Conservation (phyloP, 768 basidiomycete species). For the Boletellus ananiceps region DNA sequence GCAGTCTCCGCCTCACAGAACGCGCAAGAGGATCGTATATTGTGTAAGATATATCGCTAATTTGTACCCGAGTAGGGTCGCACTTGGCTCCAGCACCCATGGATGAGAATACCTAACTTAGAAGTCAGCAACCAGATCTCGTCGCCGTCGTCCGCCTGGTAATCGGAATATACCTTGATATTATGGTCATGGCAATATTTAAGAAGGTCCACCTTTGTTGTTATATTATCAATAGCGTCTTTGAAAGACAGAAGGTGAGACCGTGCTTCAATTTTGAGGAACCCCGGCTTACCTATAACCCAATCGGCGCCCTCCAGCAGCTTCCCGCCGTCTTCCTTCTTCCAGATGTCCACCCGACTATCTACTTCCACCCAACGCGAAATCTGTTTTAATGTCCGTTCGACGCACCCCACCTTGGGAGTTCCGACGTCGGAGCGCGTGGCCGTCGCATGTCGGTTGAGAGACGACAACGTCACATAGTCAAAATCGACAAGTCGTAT, state of each 20-base stretch:
- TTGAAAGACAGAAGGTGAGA: slow-evolving; percentile 9
- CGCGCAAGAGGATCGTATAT: slow-evolving; percentile 94
- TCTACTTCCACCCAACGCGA: slow-evolving; percentile 89
- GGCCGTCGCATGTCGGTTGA: slow-evolving; percentile 94
- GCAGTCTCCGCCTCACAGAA: slow-evolving; percentile 75
- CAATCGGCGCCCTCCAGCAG: slow-evolving; percentile 85
- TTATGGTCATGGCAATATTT: slow-evolving; percentile 77
- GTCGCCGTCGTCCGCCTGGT: neutral
- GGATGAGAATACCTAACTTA: slow-evolving; percentile 91
- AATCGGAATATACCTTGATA: slow-evolving; percentile 57
- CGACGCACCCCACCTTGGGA: slow-evolving; percentile 81
- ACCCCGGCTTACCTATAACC: slow-evolving; percentile 70
- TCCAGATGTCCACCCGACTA: slow-evolving; percentile 78
- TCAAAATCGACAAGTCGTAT: slow-evolving; percentile 92
- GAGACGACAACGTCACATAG: slow-evolving; percentile 89
- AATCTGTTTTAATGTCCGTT: slow-evolving; percentile 62
- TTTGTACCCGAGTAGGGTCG: slow-evolving; percentile 93
- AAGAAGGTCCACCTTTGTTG: slow-evolving; percentile 92
- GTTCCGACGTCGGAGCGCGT: slow-evolving; percentile 86
- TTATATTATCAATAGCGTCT: slow-evolving; percentile 98
- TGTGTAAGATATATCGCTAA: slow-evolving; percentile 89
- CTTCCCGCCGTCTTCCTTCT: slow-evolving; percentile 68
- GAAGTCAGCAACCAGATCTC: neutral
- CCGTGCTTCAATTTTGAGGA: neutral
- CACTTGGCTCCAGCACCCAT: slow-evolving; percentile 96